These are phyloP conservation scores for Teunomyces gatunensis DNA, from an alignment of 805 yeast species.

Conservation along the genomic window DNA sequence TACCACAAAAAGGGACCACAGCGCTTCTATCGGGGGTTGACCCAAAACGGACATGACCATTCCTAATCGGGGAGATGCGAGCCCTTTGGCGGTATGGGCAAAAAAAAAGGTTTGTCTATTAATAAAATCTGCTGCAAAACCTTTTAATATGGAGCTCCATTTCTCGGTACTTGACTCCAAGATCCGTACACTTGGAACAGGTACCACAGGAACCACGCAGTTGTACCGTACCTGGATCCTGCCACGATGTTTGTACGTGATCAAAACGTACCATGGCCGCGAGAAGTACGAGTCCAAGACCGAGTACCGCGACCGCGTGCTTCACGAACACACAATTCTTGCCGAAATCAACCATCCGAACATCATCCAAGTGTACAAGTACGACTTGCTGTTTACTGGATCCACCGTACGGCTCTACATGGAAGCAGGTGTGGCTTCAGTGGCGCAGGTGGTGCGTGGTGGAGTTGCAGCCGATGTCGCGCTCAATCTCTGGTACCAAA, in stretches of 20 bases:
- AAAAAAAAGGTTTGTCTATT: background rate
- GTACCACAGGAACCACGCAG: slow-evolving; percentile 36
- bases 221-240: slow-evolving; percentile 11
- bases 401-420: slow-evolving; percentile 23
- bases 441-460: background rate
- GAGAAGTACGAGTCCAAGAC: slow-evolving; percentile 38
- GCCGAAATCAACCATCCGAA: slow-evolving; percentile 26
- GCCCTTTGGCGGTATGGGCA: background rate
- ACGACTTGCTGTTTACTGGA: slow-evolving; percentile 21
- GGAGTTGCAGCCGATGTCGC: slow-evolving; percentile 10
- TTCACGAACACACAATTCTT: slow-evolving; percentile 36
- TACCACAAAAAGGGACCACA: background rate
- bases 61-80: background rate
- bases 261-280: slow-evolving; percentile 42
- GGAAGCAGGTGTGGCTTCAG: slow-evolving; percentile 28
- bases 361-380: slow-evolving; percentile 34
- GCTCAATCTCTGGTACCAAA: slow-evolving; percentile 41
- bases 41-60: background rate
- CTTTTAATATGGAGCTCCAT: background rate
- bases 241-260: slow-evolving; percentile 28
- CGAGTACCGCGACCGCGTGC: slow-evolving; percentile 39
- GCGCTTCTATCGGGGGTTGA: background rate
- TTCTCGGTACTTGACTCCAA: slow-evolving; percentile 1
- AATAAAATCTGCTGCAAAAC: background rate
- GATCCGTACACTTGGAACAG: slow-evolving; percentile 20